phyloP scores from a whole-genome alignment of 306 rosid genomes.

The Quercus wislizeni region DNA sequence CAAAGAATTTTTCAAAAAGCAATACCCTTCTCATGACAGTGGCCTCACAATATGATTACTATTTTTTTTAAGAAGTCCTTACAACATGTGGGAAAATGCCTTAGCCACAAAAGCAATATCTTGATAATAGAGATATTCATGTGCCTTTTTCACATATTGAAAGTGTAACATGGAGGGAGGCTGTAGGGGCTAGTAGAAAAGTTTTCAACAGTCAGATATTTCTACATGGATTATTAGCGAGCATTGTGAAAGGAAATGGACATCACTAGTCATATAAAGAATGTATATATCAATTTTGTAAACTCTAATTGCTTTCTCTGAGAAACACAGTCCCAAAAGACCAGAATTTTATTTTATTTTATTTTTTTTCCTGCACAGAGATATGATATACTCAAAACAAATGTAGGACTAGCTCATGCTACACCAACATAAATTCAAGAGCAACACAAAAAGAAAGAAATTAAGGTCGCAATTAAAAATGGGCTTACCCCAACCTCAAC shows the following conservation, averaged over 20 bases:
- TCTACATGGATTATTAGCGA: slow-evolving; percentile 24
- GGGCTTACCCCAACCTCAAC: background rate
- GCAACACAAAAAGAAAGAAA: background rate
- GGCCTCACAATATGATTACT: background rate
- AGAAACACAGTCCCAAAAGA: slow-evolving; percentile 22
- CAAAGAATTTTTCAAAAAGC: slow-evolving; percentile 81
- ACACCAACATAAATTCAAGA: slow-evolving; percentile 4
- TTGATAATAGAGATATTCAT: slow-evolving; percentile 9
- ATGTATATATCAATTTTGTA: slow-evolving; percentile 47
- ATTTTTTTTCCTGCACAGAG: background rate
- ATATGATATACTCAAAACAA: background rate
- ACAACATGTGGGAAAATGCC: slow-evolving; percentile 22
- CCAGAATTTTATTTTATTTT: background rate
- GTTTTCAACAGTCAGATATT: slow-evolving; percentile 17
- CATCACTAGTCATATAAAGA: slow-evolving; percentile 25
- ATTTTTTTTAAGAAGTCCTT: slow-evolving; percentile 12
- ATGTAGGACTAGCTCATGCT: background rate
- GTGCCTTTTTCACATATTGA: slow-evolving; percentile 6
- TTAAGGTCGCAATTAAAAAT: background rate
- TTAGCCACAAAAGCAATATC: slow-evolving; percentile 23
- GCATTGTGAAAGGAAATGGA: slow-evolving; percentile 21
- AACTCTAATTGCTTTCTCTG: slow-evolving; percentile 19
- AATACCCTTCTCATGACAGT: slow-evolving; percentile 43
- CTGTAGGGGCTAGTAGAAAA: slow-evolving; percentile 24
- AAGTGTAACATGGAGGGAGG: slow-evolving; percentile 24